Base-by-base conservation (phyloP, 495 filamentous ascomycete species). In the Penicillium maclennaniae region DNA sequence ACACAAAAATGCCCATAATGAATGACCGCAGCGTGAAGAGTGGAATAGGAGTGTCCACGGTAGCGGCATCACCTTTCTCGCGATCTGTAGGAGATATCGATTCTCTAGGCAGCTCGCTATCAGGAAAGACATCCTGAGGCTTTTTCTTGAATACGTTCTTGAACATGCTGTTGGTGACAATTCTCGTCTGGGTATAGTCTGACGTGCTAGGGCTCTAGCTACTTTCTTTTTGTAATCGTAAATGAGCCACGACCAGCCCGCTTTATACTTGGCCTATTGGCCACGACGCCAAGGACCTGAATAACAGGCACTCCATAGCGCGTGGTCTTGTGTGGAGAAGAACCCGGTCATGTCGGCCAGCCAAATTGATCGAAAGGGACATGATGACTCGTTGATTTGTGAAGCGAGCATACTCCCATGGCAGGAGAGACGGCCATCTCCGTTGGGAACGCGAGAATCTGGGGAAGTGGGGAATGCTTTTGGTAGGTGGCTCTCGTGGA, bases 1-100 rank as follows among this genome's bases (percentile, higher is more conserved):
- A 79, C n/a, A 79, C 72, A 16, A 79, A 67, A 9, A 78, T 31
- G n/a, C 73, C 74, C 73, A 80, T 79, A 2, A 69, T 43, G 14
- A 72, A 53, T 21, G 73, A 70, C 17, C 69, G 68, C 47, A 63
- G 57, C 1, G 74, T 79, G 6, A 79, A 37, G 2, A 69, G 62
- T 0, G 61, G 67, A 16, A 74, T 60, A 3, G 66, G 67, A 5
- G 65, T 62, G 44, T 75, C 66, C 15, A 69, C 51, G n/a, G 59
- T 31, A 52, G 57, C 60, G 16, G 46, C 28, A 4, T 46, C 43
- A 3, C 46, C 55, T 53, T 67, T 67, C 51, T 67, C 63, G 5
- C 37, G 58, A 21, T 55, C 63, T 39, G 38, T 54, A 7, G 63
- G 58, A 15, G 63, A 62, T 0, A 56, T 26, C 0, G 61, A 67